Evolutionary conservation across 495 filamentous ascomycete genomes (phyloP).

Genomic region (Neurospora sp.): DNA sequence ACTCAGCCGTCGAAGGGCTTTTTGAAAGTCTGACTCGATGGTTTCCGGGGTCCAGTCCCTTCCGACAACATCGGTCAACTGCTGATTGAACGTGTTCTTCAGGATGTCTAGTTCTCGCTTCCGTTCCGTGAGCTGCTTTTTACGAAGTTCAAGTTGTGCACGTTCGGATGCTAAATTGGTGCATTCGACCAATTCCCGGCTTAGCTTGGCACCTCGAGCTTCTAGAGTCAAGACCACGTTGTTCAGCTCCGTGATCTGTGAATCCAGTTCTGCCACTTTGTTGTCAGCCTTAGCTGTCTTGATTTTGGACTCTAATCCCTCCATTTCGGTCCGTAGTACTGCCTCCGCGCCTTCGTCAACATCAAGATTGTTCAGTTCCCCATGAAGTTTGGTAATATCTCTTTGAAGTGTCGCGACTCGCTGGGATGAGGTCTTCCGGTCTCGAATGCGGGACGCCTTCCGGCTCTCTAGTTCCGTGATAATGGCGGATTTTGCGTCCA

Average conservation of each 20-base stretch:
- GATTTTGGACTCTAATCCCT: constrained; percentile 56
- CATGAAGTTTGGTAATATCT: constrained; percentile 51
- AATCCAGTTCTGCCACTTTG: constrained; percentile 54
- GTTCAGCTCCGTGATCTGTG: constrained; percentile 52
- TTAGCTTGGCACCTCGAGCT: constrained; percentile 54
- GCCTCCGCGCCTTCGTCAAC: constrained; percentile 77
- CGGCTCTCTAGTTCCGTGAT: constrained; percentile 61
- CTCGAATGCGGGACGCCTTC: constrained; percentile 56
- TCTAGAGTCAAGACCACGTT: constrained; percentile 56
- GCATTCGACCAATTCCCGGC: constrained; percentile 66
- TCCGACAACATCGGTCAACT: constrained; percentile 53
- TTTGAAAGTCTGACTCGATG: constrained; percentile 64
- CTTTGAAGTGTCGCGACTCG: constrained; percentile 61
- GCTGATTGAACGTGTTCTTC: constrained; percentile 59
- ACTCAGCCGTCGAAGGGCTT: constrained; percentile 45
- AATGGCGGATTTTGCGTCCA: constrained; percentile 51
- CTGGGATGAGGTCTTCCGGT: constrained; percentile 57
- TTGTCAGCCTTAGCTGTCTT: constrained; percentile 51
- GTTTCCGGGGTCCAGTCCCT: constrained; percentile 56
- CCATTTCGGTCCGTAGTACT: constrained; percentile 58
- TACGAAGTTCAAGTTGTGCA: constrained; percentile 68
- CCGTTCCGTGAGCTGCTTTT: constrained; percentile 63
- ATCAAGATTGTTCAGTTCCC: constrained; percentile 55
- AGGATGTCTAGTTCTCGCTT: constrained; percentile 66
- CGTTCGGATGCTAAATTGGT: constrained; percentile 68